phyloP scores from a whole-genome alignment of 208 protist species.

The Phytomonas sp. region DNA sequence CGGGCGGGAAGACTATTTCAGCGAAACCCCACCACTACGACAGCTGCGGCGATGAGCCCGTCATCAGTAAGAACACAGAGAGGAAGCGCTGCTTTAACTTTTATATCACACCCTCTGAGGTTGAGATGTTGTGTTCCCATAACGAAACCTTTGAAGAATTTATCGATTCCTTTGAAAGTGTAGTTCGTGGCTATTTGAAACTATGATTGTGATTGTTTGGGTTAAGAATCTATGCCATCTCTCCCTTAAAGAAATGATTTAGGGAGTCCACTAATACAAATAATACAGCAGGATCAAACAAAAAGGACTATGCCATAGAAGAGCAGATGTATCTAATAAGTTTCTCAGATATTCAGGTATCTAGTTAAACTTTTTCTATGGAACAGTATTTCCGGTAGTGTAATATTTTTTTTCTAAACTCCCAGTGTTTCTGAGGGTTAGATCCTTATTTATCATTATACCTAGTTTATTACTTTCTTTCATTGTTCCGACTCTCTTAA shows the following conservation, averaged over 20 bases:
- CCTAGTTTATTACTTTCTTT: conserved; percentile 16
- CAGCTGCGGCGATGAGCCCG: neutral
- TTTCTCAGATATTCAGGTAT: conserved; percentile 4
- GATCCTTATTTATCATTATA: neutral
- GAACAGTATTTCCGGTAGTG: conserved; percentile 10
- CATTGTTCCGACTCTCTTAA: neutral
- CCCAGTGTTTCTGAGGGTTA: neutral
- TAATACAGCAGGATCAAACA: neutral
- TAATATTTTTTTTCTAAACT: neutral
- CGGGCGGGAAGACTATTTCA: conserved; percentile 1
- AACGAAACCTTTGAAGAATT: conserved; percentile 59
- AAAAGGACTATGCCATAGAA: neutral
- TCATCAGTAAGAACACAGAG: neutral
- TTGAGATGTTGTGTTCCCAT: conserved; percentile 68
- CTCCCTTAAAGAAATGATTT: neutral
- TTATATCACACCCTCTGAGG: conserved; percentile 53
- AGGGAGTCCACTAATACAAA: neutral
- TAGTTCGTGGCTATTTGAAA: conserved; percentile 20
- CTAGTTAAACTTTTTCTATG: conserved; percentile 3
- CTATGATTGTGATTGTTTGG: conserved; percentile 15
- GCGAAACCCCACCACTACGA: conserved; percentile 9
- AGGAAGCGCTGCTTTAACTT: conserved; percentile 21
- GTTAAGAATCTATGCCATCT: neutral
- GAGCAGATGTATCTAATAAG: conserved; percentile 1
- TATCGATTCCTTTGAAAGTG: conserved; percentile 21